Evolutionary conservation across 768 basidiomycete species (phyloP).

Genomic region (Candolleomyces efflorescens): DNA sequence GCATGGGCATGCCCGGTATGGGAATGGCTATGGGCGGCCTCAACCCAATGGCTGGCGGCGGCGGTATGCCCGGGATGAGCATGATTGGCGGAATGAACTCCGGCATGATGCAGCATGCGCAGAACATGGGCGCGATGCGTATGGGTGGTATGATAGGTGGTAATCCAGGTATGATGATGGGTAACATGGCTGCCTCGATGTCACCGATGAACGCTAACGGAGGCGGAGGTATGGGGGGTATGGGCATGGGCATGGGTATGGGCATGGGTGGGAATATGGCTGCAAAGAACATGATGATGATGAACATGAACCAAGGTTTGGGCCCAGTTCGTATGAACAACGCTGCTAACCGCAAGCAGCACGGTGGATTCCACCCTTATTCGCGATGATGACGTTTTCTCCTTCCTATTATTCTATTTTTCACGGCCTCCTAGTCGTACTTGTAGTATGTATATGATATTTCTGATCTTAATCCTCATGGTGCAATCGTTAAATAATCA

Average conservation of each 20-base stretch:
- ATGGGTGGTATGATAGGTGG: conserved; percentile 15
- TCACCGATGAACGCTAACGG: not conserved
- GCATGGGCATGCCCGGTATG: not conserved
- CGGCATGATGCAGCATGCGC: conserved; percentile 30
- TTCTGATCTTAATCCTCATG: not conserved
- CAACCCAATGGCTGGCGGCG: conserved; percentile 6
- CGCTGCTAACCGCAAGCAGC: conserved; percentile 37
- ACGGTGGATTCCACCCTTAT: conserved; percentile 65
- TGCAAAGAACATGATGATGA: conserved; percentile 25
- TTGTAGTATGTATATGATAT: not conserved
- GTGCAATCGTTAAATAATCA: not conserved
- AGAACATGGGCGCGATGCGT: conserved; percentile 30
- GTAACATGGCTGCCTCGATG: not conserved
- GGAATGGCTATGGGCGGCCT: conserved; percentile 28
- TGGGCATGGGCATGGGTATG: not conserved
- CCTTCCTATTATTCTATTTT: not conserved
- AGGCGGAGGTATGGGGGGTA: conserved; percentile 16
- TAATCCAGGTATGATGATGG: conserved; percentile 21
- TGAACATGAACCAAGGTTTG: conserved; percentile 29
- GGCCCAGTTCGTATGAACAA: conserved; percentile 43
- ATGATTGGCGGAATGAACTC: conserved; percentile 18
- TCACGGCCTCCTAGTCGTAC: not conserved
- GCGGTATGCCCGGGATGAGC: conserved; percentile 8
- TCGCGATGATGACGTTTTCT: conserved; percentile 32
- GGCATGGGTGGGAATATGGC: conserved; percentile 8